A percentile compares a stretch with the other conserved stretches of the same genome.
phyloP scores from a whole-genome alignment of 1,284 basidiomycete species.

The Austroboletus niveus region DNA sequence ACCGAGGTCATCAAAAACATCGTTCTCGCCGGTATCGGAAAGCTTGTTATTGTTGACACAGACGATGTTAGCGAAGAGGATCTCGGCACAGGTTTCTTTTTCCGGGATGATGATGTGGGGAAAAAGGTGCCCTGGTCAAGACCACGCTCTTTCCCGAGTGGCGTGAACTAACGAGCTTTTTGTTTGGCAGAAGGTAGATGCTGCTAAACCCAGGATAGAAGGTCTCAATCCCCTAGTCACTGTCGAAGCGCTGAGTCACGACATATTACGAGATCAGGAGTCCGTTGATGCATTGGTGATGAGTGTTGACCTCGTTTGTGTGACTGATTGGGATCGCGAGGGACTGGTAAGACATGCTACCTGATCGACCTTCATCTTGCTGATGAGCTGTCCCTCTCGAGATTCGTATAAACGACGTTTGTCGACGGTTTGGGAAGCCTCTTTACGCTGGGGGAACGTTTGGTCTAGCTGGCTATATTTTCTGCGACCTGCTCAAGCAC shows the following conservation, averaged over 20 bases:
- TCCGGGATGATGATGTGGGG: conserved; percentile 89
- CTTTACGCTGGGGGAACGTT: conserved; percentile 90
- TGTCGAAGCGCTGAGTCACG: conserved; percentile 63
- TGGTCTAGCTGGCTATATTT: conserved; percentile 92
- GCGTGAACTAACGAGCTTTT: conserved; percentile 31
- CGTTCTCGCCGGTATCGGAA: conserved; percentile 76
- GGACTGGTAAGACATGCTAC: conserved; percentile 58
- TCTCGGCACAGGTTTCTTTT: conserved; percentile 91
- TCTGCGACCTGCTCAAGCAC: conserved; percentile 87
- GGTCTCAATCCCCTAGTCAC: conserved; percentile 90
- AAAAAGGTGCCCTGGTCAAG: conserved; percentile 57
- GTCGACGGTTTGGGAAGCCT: conserved; percentile 67
- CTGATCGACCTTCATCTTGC: conserved; percentile 4
- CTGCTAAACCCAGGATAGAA: conserved; percentile 80
- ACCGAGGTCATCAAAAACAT: conserved; percentile 98
- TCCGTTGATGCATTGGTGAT: conserved; percentile 59
- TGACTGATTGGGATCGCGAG: conserved; percentile 71
- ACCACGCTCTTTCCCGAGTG: conserved; percentile 28
- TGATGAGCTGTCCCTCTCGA: conserved; percentile 35
- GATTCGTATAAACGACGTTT: conserved; percentile 76
- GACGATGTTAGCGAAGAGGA: conserved; percentile 72
- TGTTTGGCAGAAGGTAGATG: conserved; percentile 70
- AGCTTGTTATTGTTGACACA: conserved; percentile 64
- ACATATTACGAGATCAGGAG: conserved; percentile 49
- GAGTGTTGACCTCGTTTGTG: conserved; percentile 78